Evolutionary conservation across 306 rosid species (phyloP).

Genomic region (Cucurbita argyrosperma): DNA sequence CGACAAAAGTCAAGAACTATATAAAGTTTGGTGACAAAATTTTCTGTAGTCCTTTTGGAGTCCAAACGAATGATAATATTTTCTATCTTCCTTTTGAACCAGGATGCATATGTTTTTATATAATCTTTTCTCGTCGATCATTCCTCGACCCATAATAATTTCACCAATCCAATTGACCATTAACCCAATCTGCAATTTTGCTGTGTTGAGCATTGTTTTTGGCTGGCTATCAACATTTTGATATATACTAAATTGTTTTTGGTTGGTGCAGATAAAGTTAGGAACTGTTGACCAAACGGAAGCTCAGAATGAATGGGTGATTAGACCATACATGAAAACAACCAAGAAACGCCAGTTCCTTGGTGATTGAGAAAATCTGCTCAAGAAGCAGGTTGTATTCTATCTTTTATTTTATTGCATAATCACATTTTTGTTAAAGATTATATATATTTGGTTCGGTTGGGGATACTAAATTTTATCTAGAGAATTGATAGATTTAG

Average conservation of each 20-base stretch:
- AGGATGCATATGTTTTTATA: too few relatives aligned
- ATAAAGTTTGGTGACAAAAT: not conserved
- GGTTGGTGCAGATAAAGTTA: conserved; percentile 43
- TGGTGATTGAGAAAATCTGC: conserved; percentile 26
- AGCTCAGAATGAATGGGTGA: conserved; percentile 73
- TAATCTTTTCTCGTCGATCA: not conserved
- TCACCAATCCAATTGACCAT: not conserved
- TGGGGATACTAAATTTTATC: not conserved
- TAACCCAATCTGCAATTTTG: not conserved
- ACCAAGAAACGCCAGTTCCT: conserved; percentile 42
- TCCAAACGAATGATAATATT: not conserved
- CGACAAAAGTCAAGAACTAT: not conserved
- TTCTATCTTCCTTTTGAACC: too few relatives aligned
- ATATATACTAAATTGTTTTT: not conserved
- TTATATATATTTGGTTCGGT: not conserved
- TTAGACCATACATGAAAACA: conserved; percentile 74
- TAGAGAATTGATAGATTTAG: not conserved
- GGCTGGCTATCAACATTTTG: not conserved
- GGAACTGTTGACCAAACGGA: conserved; percentile 76
- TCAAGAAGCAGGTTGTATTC: not conserved
- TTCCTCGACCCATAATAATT: not conserved
- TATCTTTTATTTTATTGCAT: not conserved
- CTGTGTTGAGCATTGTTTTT: not conserved
- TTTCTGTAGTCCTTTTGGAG: not conserved
- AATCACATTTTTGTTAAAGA: not conserved